Evolutionary conservation across 306 rosid genomes (phyloP).

Genomic region (Dryas octopetala): DNA sequence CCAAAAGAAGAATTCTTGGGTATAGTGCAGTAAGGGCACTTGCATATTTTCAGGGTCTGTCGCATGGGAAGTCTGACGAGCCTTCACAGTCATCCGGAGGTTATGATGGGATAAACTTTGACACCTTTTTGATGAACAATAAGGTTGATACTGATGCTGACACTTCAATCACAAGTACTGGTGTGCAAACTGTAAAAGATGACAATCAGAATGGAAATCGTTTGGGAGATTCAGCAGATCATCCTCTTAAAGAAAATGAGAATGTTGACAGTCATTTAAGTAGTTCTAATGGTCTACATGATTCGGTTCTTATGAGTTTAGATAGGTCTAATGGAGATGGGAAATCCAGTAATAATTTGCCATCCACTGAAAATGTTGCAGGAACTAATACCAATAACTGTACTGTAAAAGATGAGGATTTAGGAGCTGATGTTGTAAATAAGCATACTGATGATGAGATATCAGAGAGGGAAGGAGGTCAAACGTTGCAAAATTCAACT

Average conservation of each 20-base stretch:
- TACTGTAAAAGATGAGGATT: slow-evolving; percentile 36
- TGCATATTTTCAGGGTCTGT: slow-evolving; percentile 55
- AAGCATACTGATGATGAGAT: slow-evolving; percentile 29
- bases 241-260: slow-evolving; percentile 29
- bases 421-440: slow-evolving; percentile 29
- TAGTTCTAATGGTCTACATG: slow-evolving; percentile 22
- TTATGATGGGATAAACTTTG: slow-evolving; percentile 37
- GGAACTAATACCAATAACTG: slow-evolving; percentile 29
- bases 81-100: slow-evolving; percentile 35
- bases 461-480: slow-evolving; percentile 33
- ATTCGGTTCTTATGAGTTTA: slow-evolving; percentile 17
- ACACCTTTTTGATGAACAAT: slow-evolving; percentile 40
- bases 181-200: slow-evolving; percentile 25
- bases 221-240: slow-evolving; percentile 25
- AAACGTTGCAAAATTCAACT: slow-evolving; percentile 37
- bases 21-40: slow-evolving; percentile 67
- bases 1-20: slow-evolving; percentile 68
- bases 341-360: slow-evolving; percentile 27
- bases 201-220: slow-evolving; percentile 26
- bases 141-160: slow-evolving; percentile 41
- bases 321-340: slow-evolving; percentile 29
- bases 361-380: slow-evolving; percentile 27
- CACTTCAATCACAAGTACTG: slow-evolving; percentile 21
- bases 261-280: slow-evolving; percentile 29
- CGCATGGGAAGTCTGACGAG: slow-evolving; percentile 41